Percentiles rank a stretch among this genome's conserved stretches.
These are phyloP conservation scores for Aschersonia sp. DNA, from an alignment of 2,329 filamentous ascomycete species.

Conservation along the genomic window DNA sequence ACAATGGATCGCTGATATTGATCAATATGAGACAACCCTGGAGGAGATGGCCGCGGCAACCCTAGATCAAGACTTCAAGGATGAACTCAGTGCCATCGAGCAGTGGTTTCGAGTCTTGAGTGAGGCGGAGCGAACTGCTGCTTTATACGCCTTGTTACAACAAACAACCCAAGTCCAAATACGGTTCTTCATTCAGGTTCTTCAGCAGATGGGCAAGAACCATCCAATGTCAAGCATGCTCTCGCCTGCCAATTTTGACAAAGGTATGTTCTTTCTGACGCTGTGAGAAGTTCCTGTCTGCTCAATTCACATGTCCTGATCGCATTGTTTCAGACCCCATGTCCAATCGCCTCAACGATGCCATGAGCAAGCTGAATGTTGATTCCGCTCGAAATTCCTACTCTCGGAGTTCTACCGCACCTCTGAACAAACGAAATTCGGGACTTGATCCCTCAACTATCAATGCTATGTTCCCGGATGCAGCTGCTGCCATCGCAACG, in stretches of 20 bases:
- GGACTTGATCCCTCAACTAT: slow-evolving; percentile 88
- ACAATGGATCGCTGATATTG: slow-evolving; percentile 98
- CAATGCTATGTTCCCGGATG: slow-evolving; percentile 98
- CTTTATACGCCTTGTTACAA: slow-evolving; percentile 86
- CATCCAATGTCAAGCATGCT: slow-evolving; percentile 94
- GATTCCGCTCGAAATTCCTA: slow-evolving; percentile 80
- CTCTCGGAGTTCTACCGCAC: slow-evolving; percentile 61
- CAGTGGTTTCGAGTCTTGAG: slow-evolving; percentile 98
- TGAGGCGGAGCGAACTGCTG: slow-evolving; percentile 90
- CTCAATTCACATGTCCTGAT: background rate
- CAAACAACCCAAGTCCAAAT: slow-evolving; percentile 99
- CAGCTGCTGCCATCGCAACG: slow-evolving; percentile 92
- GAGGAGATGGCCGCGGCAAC: slow-evolving; percentile 98
- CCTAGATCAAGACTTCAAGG: slow-evolving; percentile 98
- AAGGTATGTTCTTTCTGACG: slow-evolving; percentile 44
- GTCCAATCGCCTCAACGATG: slow-evolving; percentile 89
- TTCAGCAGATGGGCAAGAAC: slow-evolving; percentile 98
- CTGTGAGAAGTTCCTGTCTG: background rate
- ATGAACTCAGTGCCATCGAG: slow-evolving; percentile 95
- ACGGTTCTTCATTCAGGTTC: slow-evolving; percentile 94
- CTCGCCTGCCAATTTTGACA: slow-evolving; percentile 92
- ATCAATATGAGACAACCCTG: slow-evolving; percentile 95
- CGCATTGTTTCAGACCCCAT: slow-evolving; percentile 59
- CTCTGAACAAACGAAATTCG: slow-evolving; percentile 74
- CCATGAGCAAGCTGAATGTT: slow-evolving; percentile 88